Conservation (phyloP, 2,329 filamentous ascomycete genomes). For the Aureobasidium sp. region DNA sequence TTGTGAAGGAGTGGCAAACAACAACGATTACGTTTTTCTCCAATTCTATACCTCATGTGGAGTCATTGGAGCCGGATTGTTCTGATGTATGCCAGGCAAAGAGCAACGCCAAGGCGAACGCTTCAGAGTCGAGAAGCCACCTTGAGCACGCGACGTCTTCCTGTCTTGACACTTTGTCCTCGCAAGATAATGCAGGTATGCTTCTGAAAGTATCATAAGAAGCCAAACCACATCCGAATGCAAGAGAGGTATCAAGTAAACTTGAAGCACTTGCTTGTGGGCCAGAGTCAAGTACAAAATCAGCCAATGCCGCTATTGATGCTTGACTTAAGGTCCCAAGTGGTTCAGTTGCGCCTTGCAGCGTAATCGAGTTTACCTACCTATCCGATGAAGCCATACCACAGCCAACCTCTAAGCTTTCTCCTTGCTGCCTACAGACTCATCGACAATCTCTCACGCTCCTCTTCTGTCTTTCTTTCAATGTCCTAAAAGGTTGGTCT, state of each 20-base stretch:
- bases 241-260: not conserved
- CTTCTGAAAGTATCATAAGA: not conserved
- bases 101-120: not conserved
- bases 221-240: too few species aligned
- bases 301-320: not conserved
- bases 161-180: too few species aligned
- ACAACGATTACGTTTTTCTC: not conserved
- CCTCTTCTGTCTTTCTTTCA: not conserved
- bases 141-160: not conserved
- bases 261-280: not conserved
- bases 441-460: not conserved
- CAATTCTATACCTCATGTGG: not conserved
- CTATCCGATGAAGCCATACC: not conserved
- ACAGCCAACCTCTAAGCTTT: not conserved
- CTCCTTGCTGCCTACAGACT: not conserved
- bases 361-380: not conserved
- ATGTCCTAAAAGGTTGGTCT: too few species aligned
- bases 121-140: too few species aligned
- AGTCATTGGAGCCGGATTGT: not conserved
- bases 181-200: not conserved
- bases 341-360: not conserved
- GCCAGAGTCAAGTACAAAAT: not conserved
- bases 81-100: not conserved
- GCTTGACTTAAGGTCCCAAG: not conserved
- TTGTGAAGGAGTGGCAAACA: slow-evolving; percentile 1